Conservation (phyloP, 2,329 filamentous ascomycete species). For the Aspergillus viridinutans region DNA sequence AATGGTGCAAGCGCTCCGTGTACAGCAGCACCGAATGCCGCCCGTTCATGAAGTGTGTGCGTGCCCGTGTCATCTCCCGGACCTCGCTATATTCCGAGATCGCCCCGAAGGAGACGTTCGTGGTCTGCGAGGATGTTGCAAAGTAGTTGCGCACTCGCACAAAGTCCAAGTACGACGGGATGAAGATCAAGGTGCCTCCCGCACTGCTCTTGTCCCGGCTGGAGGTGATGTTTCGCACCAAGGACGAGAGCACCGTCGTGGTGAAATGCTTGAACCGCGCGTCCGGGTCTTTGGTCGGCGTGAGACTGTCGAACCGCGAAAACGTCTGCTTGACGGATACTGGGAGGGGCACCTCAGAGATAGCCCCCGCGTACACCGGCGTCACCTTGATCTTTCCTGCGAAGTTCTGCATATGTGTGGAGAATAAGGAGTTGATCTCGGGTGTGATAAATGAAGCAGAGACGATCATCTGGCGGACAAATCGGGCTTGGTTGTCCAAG, state of each 20-base stretch:
- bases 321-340: conserved; percentile 81
- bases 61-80: conserved; percentile 73
- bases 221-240: conserved; percentile 56
- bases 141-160: conserved; percentile 91
- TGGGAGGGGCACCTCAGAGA: conserved; percentile 62
- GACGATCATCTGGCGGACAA: conserved; percentile 81
- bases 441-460: conserved; percentile 81
- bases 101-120: conserved; percentile 66
- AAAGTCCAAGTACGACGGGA: conserved; percentile 93
- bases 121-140: conserved; percentile 59
- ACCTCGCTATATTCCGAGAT: conserved; percentile 84
- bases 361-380: conserved; percentile 64
- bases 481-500: conserved; percentile 75
- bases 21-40: conserved; percentile 82
- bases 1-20: conserved; percentile 94
- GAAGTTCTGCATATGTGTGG: conserved; percentile 72
- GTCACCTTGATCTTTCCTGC: conserved; percentile 73
- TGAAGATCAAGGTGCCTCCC: conserved; percentile 76
- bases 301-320: conserved; percentile 71
- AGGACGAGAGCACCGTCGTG: conserved; percentile 69
- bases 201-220: conserved; percentile 48
- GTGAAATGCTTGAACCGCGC: conserved; percentile 88
- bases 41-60: conserved; percentile 81
- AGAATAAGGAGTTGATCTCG: conserved; percentile 76
- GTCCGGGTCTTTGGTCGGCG: conserved; percentile 74